Evolutionary conservation across 1,139 yeast species (phyloP).

Genomic region (Protomyces inundatus): DNA sequence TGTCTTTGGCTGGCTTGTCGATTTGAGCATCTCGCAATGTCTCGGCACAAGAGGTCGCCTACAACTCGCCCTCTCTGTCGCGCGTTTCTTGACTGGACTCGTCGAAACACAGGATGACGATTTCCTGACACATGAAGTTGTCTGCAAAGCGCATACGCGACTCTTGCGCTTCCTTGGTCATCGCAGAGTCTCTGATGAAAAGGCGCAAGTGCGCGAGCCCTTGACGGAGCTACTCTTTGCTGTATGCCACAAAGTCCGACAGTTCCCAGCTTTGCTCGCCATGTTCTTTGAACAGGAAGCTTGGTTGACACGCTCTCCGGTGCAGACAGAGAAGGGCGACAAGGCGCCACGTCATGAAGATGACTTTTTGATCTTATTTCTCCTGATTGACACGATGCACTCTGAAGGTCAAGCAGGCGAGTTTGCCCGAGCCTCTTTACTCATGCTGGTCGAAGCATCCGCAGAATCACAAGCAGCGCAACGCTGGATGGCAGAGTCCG

Average conservation of each 20-base stretch:
- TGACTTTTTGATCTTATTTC: slow-evolving; percentile 35
- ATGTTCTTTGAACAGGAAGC: slow-evolving; percentile 2
- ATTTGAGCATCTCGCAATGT: not conserved
- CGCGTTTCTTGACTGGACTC: not conserved
- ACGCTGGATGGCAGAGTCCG: slow-evolving; percentile 34
- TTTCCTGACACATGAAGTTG: slow-evolving; percentile 9
- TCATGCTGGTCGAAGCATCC: slow-evolving; percentile 36
- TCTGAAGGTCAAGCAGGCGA: slow-evolving; percentile 37
- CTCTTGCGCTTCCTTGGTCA: not conserved
- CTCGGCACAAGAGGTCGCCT: not conserved
- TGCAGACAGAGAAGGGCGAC: not conserved
- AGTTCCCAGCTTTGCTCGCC: not conserved
- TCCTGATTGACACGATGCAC: slow-evolving; percentile 36
- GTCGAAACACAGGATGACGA: slow-evolving; percentile 8
- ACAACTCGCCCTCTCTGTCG: not conserved
- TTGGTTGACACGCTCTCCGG: not conserved
- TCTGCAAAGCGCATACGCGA: not conserved
- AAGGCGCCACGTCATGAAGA: not conserved
- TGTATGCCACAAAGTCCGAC: slow-evolving; percentile 3
- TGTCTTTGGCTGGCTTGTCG: slow-evolving; percentile 1
- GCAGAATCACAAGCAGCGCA: slow-evolving; percentile 33
- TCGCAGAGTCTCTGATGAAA: not conserved
- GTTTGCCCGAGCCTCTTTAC: slow-evolving; percentile 37
- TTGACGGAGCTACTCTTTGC: not conserved
- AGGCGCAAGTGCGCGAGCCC: not conserved